Evolutionary conservation across 441 rosid species (phyloP), one percentile per base, ranked within the genome.

Genomic region (Codiaeum variegatum): DNA sequence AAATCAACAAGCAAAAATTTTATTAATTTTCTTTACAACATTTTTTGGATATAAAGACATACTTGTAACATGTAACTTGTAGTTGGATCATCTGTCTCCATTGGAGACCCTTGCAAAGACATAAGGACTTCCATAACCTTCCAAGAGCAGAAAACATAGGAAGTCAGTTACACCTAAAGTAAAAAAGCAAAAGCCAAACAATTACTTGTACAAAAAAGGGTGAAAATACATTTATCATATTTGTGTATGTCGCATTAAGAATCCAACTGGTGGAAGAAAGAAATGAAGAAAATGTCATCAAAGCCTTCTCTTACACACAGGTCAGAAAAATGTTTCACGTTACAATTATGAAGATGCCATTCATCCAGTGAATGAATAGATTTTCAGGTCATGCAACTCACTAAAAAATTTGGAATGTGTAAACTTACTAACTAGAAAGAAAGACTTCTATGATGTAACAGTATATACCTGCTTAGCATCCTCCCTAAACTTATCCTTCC

Each of bases 71-170:
- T 96, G 85, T 96, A 96, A 82, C 99, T 96, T 13, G 94, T 93
- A 49, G 96, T 96, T 29, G 99, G 99, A 81, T 96, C 99, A 68
- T 96, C 99, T 42, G 98, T 79, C 87, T 91, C 99, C 98, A 96
- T 86, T 80, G 86, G 87, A 72, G 99, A 89, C 74, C 93, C 97
- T 93, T 96, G 99, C 78, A 96, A 80, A 24, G 99, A 87, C 99
- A 96, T 88, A 66, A 96, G 97, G 78, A 96, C 99, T 74, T 96
- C 98, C 99, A 96, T 96, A 73, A 96, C 99, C 99, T 96, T 78
- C 73, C 54, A 78, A 61, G 62, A 63, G 71, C 70, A 44, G 42
- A 71, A 56, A 74, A 58, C 4, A 70, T 59, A 61, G 58, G 15
- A 56, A 47, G 15, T 59, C 76, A 10, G 24, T 18, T 11, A 32